These are phyloP conservation scores for Dipodascus albidus DNA, from an alignment of 805 yeast genomes.

Conservation along the genomic window DNA sequence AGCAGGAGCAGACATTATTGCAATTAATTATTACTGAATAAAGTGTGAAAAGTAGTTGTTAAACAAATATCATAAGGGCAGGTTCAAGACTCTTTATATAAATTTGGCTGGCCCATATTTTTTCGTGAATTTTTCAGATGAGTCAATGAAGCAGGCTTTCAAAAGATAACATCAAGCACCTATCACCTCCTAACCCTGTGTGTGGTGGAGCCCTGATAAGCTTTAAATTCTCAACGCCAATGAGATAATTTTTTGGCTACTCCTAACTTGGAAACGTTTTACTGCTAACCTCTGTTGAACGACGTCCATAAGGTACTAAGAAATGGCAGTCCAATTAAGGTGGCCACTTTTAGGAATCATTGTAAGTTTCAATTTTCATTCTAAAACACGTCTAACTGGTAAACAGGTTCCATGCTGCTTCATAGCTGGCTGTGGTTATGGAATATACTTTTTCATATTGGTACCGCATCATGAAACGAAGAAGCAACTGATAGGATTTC, in stretches of 20 bases:
- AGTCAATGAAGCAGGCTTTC: not conserved
- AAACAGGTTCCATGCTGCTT: constrained; percentile 50
- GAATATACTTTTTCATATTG: constrained; percentile 48
- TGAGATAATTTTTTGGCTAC: too few relatives aligned
- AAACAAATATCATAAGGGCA: too few relatives aligned
- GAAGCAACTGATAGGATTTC: constrained; percentile 34
- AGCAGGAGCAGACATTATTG: constrained; percentile 20
- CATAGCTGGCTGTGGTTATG: constrained; percentile 49
- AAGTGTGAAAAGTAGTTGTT: not conserved
- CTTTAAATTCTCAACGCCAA: too few relatives aligned
- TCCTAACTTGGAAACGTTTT: too few relatives aligned
- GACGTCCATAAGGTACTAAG: too few relatives aligned
- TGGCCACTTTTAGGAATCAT: constrained; percentile 21
- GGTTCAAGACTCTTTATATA: not conserved
- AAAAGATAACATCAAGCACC: not conserved
- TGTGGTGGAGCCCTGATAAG: too few relatives aligned
- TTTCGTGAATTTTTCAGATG: not conserved
- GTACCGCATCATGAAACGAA: constrained; percentile 29
- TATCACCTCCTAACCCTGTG: too few relatives aligned
- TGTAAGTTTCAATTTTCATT: constrained; percentile 7
- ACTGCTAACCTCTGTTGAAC: too few relatives aligned
- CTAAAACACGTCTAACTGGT: not conserved
- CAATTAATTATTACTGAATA: constrained; percentile 9
- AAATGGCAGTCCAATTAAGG: constrained; percentile 16
- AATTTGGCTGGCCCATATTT: not conserved